Percentiles rank a stretch among this genome's conserved stretches.
Evolutionary conservation across 495 filamentous ascomycete species (phyloP).

Genomic region (Podospora didyma): DNA sequence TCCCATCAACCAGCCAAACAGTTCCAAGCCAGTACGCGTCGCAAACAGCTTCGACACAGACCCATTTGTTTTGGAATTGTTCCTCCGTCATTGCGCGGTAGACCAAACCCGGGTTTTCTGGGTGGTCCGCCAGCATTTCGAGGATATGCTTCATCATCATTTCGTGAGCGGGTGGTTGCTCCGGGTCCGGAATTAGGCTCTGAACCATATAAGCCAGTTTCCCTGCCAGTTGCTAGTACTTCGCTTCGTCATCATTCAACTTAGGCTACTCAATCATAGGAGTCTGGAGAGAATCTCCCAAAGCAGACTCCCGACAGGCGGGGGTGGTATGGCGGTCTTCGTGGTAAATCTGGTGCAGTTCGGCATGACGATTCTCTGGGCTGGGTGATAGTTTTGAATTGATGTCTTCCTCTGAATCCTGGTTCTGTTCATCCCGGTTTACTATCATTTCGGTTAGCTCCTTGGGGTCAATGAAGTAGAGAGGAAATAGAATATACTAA

Average conservation of each 20-base stretch:
- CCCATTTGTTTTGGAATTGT: slow-evolving; percentile 2
- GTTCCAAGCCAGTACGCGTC: slow-evolving; percentile 3
- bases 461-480: too few relatives aligned
- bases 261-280: neutral
- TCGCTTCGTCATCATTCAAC: slow-evolving; percentile 3
- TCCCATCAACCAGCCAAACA: neutral
- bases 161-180: slow-evolving; percentile 7
- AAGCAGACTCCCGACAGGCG: too few relatives aligned
- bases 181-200: slow-evolving; percentile 5
- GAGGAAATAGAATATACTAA: too few relatives aligned
- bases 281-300: too few relatives aligned
- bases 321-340: too few relatives aligned
- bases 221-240: slow-evolving; percentile 6
- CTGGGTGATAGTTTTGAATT: too few relatives aligned
- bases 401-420: too few relatives aligned
- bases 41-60: slow-evolving; percentile 9
- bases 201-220: slow-evolving; percentile 1
- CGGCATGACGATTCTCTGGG: too few relatives aligned
- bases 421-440: too few relatives aligned
- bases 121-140: neutral
- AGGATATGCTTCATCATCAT: slow-evolving; percentile 12
- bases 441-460: too few relatives aligned
- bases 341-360: too few relatives aligned
- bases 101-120: slow-evolving; percentile 2
- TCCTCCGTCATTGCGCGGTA: slow-evolving; percentile 1